Conservation (phyloP, 805 yeast genomes). For the Candida easanensis region DNA sequence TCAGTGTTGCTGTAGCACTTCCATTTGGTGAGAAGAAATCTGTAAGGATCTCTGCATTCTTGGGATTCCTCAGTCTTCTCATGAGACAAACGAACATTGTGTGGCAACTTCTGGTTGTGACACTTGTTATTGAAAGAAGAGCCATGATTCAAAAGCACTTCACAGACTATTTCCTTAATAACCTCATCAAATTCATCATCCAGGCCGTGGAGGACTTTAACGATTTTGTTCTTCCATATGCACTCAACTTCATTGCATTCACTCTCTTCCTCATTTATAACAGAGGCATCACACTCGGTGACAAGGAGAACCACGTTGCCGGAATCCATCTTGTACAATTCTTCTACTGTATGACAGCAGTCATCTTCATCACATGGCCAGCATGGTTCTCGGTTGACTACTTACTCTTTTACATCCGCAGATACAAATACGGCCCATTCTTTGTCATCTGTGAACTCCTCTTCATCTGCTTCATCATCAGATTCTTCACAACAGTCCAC, state of each 20-base stretch:
- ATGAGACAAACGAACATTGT: constrained; percentile 91
- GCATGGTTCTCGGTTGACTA: constrained; percentile 55
- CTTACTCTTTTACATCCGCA: constrained; percentile 36
- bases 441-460: constrained; percentile 30
- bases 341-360: constrained; percentile 70
- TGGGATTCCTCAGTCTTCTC: constrained; percentile 62
- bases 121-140: constrained; percentile 50
- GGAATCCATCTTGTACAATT: constrained; percentile 76
- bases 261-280: constrained; percentile 57
- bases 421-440: constrained; percentile 30
- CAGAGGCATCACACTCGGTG: constrained; percentile 89
- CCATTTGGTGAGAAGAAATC: constrained; percentile 35
- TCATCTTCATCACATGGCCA: constrained; percentile 68
- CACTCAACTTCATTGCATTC: constrained; percentile 51
- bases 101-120: constrained; percentile 70
- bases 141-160: constrained; percentile 41
- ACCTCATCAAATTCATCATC: constrained; percentile 37
- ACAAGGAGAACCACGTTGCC: constrained; percentile 77
- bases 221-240: constrained; percentile 45
- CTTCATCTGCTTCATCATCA: constrained; percentile 44
- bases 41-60: constrained; percentile 44
- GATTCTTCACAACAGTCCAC: constrained; percentile 70
- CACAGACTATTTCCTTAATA: constrained; percentile 34
- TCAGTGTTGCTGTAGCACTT: constrained; percentile 43
- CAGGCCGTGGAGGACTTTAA: constrained; percentile 35